A percentile compares a stretch with the other conserved stretches of the same genome.
Evolutionary conservation across 1,139 yeast species (phyloP).

Genomic region (Kodamaea plutei): DNA sequence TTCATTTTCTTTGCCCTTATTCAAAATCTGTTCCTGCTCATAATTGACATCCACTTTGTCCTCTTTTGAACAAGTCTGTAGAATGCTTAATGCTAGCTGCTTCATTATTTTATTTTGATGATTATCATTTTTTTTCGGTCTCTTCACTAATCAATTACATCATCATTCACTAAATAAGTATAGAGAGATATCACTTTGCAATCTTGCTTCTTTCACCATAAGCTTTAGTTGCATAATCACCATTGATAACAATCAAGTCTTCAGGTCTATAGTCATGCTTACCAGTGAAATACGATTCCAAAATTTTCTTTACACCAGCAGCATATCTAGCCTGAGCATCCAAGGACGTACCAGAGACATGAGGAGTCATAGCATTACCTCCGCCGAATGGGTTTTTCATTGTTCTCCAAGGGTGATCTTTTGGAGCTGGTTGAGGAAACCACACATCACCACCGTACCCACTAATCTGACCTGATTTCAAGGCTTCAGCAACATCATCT

Average conservation of each 20-base stretch:
- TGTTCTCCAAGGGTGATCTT: slow-evolving; percentile 71
- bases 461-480: slow-evolving; percentile 61
- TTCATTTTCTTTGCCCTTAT: background rate
- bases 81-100: too few species aligned
- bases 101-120: too few species aligned
- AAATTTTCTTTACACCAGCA: slow-evolving; percentile 60
- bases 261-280: slow-evolving; percentile 67
- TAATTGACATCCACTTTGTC: too few species aligned
- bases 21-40: slow-evolving; percentile 1
- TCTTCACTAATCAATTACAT: too few species aligned
- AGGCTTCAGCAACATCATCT: slow-evolving; percentile 73
- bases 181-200: too few species aligned
- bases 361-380: slow-evolving; percentile 87
- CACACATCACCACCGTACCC: slow-evolving; percentile 89
- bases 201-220: slow-evolving; percentile 61
- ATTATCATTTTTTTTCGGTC: too few species aligned
- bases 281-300: slow-evolving; percentile 58
- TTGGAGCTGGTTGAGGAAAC: slow-evolving; percentile 78
- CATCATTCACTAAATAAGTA: too few species aligned
- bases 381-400: slow-evolving; percentile 64
- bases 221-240: slow-evolving; percentile 70
- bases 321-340: slow-evolving; percentile 80
- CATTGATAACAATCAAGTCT: slow-evolving; percentile 68
- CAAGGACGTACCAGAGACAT: slow-evolving; percentile 72
- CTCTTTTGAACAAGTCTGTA: too few species aligned